These are phyloP conservation scores for Nicotiana tabacum DNA, from an alignment of 257 asterid species.

Conservation along the genomic window DNA sequence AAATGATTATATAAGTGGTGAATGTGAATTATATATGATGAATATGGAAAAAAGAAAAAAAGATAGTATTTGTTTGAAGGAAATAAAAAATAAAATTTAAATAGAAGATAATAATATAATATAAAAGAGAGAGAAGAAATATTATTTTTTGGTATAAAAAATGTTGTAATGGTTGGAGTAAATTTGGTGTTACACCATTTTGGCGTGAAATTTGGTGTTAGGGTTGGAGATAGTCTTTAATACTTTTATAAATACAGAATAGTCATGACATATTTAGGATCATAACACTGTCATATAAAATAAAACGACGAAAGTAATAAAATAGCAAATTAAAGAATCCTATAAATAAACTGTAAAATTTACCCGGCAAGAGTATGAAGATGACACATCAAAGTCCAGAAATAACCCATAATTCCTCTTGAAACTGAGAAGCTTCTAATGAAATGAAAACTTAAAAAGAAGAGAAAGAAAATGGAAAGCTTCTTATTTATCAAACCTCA, in stretches of 20 bases:
- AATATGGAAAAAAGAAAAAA: too few relatives aligned
- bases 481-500: background rate
- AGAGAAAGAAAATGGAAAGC: background rate
- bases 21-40: too few relatives aligned
- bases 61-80: too few relatives aligned
- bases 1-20: too few relatives aligned
- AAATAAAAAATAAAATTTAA: too few relatives aligned
- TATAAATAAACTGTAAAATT: background rate
- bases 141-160: too few relatives aligned
- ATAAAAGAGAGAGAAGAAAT: too few relatives aligned
- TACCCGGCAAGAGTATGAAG: conserved; percentile 39
- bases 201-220: too few relatives aligned
- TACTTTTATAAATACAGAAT: background rate
- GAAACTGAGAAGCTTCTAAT: background rate
- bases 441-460: background rate
- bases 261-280: background rate
- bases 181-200: too few relatives aligned
- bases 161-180: too few relatives aligned
- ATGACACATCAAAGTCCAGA: conserved; percentile 33
- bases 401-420: conserved; percentile 22
- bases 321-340: background rate
- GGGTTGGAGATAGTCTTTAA: too few relatives aligned
- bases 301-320: background rate
- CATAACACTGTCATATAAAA: background rate
- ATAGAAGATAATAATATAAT: too few relatives aligned